Base-by-base conservation (phyloP, 257 asterid genomes). In the Linaria vulgaris region DNA sequence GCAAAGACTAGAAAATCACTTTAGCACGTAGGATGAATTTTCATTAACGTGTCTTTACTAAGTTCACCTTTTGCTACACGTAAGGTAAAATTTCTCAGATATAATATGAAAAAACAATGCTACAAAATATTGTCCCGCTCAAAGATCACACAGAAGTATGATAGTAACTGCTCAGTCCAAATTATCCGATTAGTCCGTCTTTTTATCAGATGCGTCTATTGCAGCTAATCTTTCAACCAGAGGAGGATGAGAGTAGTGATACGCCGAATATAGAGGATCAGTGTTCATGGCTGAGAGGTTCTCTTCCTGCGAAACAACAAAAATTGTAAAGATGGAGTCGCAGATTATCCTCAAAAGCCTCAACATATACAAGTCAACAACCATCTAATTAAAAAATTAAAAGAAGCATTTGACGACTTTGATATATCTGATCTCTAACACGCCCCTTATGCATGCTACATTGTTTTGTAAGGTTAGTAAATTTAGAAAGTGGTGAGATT, bases 171-270 rank as follows among this genome's bases (percentile, higher is more conserved):
- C 71, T 69, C 17, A 16, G 15, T 15, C 54, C 34, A 58, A 3
- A 6, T 25, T 57, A 31, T 22, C 16, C 47, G 23, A 39, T 81
- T 83, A 91, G 68, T 88, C 87, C 0, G 84, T 65, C 88, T 91
- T 91, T 67, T 91, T 91, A 21, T 83, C 90, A n/a, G 83, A 47
- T 71, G 73, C 69, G 37, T 91, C 98, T 15, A 91, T 80, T 15
- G 96, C 96, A 39, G 94, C 86, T 78, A 92, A 71, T 68, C 99
- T 83, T 64, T 92, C 99, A 14, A 92, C 97, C 21, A 92, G 80
- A 12, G 96, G 99, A 69, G 99, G 99, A 72, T 92, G 99, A 17
- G 99, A 92, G 62, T 87, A 85, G 76, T 92, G 97, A 76, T 92
- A 92, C 22, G 99, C 99, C 3, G 99, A 92, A 72, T 89, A 89